These are phyloP conservation scores for Vigna hirtella DNA, from an alignment of 306 rosid genomes.

Conservation along the genomic window DNA sequence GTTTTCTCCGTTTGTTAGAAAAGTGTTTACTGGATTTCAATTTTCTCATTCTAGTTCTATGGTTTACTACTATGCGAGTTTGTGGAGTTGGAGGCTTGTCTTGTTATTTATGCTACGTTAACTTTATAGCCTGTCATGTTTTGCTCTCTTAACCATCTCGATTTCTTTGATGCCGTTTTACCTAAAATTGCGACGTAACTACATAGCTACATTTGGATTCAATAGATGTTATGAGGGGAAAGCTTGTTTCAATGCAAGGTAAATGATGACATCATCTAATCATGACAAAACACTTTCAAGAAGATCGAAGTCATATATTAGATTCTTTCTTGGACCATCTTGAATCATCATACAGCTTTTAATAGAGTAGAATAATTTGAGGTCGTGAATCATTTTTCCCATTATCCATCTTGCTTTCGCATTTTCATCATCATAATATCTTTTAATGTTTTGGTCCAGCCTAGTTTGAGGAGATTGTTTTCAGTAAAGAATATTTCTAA, in stretches of 20 bases:
- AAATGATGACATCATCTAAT: too few relatives aligned
- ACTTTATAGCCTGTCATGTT: not conserved
- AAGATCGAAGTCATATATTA: too few relatives aligned
- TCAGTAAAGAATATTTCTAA: not conserved
- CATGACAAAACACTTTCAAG: too few relatives aligned
- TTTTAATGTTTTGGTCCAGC: too few relatives aligned
- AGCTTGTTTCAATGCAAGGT: not conserved
- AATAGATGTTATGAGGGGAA: not conserved
- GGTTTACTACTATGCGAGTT: not conserved
- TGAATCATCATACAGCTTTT: too few relatives aligned
- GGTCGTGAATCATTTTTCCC: too few relatives aligned
- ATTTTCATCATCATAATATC: too few relatives aligned
- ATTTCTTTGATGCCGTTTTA: not conserved
- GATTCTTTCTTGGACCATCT: too few relatives aligned
- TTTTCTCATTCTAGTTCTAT: constrained; percentile 21
- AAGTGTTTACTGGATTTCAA: constrained; percentile 8
- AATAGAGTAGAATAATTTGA: too few relatives aligned
- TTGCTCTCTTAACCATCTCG: constrained; percentile 27
- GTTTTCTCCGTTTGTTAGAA: constrained; percentile 47
- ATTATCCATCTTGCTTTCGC: too few relatives aligned
- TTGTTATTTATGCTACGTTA: not conserved
- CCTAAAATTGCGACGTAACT: not conserved
- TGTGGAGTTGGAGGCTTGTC: constrained; percentile 25
- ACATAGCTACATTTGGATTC: too few relatives aligned
- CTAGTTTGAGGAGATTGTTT: too few relatives aligned